phyloP scores from a whole-genome alignment of 768 basidiomycete species.

The Suillus alpinus region DNA sequence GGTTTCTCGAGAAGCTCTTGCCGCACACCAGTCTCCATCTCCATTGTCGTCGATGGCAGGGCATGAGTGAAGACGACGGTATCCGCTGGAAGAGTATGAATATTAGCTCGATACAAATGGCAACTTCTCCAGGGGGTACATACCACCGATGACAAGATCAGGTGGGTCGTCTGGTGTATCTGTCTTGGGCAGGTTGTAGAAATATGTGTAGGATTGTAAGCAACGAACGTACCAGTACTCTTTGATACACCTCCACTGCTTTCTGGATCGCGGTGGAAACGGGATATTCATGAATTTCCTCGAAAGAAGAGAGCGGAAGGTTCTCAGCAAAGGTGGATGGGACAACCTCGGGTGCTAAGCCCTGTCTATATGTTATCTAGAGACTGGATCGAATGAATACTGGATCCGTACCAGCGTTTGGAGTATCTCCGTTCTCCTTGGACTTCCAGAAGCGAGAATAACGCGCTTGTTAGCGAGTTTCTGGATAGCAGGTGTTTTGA shows the following conservation, averaged over 20 bases:
- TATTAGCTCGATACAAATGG: background rate
- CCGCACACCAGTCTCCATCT: slow-evolving; percentile 37
- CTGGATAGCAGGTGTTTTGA: slow-evolving; percentile 56
- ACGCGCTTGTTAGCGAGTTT: slow-evolving; percentile 76
- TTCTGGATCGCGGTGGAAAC: slow-evolving; percentile 75
- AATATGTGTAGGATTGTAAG: background rate
- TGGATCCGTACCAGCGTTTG: slow-evolving; percentile 60
- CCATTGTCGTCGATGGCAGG: slow-evolving; percentile 51
- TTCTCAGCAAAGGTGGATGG: slow-evolving; percentile 83
- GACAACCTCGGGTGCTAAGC: slow-evolving; percentile 65
- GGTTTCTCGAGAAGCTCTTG: slow-evolving; percentile 95
- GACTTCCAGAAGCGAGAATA: slow-evolving; percentile 83
- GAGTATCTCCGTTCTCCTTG: slow-evolving; percentile 82
- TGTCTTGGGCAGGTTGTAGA: slow-evolving; percentile 24
- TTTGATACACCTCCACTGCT: slow-evolving; percentile 84
- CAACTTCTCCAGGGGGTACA: slow-evolving; percentile 9
- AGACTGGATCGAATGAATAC: background rate
- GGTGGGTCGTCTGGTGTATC: slow-evolving; percentile 66
- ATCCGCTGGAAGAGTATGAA: slow-evolving; percentile 58
- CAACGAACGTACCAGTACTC: slow-evolving; percentile 56
- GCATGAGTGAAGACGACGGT: slow-evolving; percentile 89
- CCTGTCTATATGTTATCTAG: slow-evolving; percentile 32
- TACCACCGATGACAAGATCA: slow-evolving; percentile 78
- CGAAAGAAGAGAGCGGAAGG: slow-evolving; percentile 62
- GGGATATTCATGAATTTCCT: slow-evolving; percentile 70